Evolutionary conservation across 352 stramenopile species (phyloP), one percentile per base, ranked within the genome.

Genomic region (Phytophthora lateralis): DNA sequence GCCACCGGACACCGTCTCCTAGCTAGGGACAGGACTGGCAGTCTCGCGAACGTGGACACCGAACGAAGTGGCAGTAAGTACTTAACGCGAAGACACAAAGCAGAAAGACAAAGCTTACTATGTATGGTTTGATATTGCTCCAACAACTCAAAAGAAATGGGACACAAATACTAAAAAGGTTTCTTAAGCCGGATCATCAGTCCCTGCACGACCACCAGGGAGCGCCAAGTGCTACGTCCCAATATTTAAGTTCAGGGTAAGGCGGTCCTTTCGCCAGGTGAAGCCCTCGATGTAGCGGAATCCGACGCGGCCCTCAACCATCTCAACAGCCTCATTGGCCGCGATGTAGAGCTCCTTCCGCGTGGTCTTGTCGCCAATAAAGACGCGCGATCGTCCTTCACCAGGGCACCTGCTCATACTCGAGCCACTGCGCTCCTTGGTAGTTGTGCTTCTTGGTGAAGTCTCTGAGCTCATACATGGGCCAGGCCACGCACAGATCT

Each of bases 351-450:
- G 46, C 21, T 53, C 46, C 12, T 32, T 29, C 46, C 27, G 29
- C 17, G 46, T 53, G n/a, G 46, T 38, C 15, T 20, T 53, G 15
- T 53, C 29, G 4, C 46, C 46, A 32, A 53, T 53, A 21, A 53
- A 41, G 20, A 53, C 46, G n/a, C 46, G 29, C 29, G 46, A 35
- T 14, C 21, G 26, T 14, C 42, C 5, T 48, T n/a, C 10, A 34
- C 20, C 21, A 6, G 18, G 2, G 2, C 4, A 35, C 4, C 21
- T 6, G 20, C 11, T 34, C 8, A 7, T 41, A 41, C 12, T 18
- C 11, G 2, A 41, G 12, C 35, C 35, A 41, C 12, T 41, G 35
- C 6, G 35, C 35, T 18, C 35, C n/a, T n/a, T 41, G 35, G 35
- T 41, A 41, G 1, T n/a, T 8, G 35, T 41, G 35, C 5, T 41